Percentiles rank a stretch among this genome's conserved stretches.
Conservation (phyloP, 495 filamentous ascomycete species). For the Tirmania nivea region DNA sequence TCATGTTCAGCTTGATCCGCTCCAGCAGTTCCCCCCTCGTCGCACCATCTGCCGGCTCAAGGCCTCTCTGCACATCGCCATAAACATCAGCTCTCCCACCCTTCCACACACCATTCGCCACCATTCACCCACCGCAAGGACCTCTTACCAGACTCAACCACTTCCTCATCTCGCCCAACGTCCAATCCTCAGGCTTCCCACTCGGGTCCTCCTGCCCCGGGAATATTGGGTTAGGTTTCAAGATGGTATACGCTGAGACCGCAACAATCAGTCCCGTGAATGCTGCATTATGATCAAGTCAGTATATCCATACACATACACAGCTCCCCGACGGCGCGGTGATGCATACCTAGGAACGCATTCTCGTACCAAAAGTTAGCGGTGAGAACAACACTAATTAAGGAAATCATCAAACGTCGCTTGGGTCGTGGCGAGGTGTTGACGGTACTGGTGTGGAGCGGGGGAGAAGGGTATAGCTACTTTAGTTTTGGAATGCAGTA, state of each 20-base stretch:
- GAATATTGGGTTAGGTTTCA: slow-evolving; percentile 54
- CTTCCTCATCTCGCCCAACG: slow-evolving; percentile 42
- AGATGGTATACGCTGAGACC: slow-evolving; percentile 64
- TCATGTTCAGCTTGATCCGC: slow-evolving; percentile 58
- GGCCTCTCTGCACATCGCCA: slow-evolving; percentile 36
- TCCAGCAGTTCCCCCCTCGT: slow-evolving; percentile 59
- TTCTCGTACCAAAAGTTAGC: slow-evolving; percentile 20
- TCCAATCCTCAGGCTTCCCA: slow-evolving; percentile 55
- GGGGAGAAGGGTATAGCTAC: too few relatives aligned
- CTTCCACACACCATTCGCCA: not conserved
- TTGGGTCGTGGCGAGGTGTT: too few relatives aligned
- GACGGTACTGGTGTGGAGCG: too few relatives aligned
- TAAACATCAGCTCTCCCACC: slow-evolving; percentile 6
- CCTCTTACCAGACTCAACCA: slow-evolving; percentile 55
- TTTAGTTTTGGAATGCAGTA: slow-evolving; percentile 51
- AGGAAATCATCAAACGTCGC: not conserved
- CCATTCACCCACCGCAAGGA: not conserved
- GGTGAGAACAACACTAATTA: not conserved
- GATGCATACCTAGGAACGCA: slow-evolving; percentile 32
- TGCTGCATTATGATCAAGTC: slow-evolving; percentile 20
- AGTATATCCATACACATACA: not conserved
- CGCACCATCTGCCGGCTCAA: slow-evolving; percentile 42
- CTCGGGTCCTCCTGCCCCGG: slow-evolving; percentile 49
- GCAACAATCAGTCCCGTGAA: slow-evolving; percentile 71
- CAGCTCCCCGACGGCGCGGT: not conserved